Conservation (phyloP, 208 protist genomes). For the Porcisia deanei region DNA sequence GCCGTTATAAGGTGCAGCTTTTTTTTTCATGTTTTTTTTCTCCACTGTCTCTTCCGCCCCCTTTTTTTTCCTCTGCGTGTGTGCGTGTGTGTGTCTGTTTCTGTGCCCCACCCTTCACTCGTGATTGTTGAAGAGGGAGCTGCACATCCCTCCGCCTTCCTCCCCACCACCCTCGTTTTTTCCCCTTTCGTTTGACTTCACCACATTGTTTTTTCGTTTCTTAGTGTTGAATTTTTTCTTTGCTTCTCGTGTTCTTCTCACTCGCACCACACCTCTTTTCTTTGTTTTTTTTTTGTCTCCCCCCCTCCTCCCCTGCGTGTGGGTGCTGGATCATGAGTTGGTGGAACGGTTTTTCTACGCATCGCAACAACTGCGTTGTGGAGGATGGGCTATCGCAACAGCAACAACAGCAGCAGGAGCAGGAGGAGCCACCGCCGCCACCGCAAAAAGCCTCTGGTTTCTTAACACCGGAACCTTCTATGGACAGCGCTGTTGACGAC, state of each 20-base stretch:
- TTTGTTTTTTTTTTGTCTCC: not conserved
- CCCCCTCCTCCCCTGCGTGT: not conserved
- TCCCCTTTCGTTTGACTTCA: not conserved
- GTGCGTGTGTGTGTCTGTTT: not conserved
- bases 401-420: not conserved
- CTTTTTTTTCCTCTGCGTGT: not conserved
- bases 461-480: not conserved
- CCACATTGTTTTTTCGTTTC: not conserved
- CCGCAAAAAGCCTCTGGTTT: not conserved
- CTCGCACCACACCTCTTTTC: not conserved
- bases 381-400: conserved; percentile 7
- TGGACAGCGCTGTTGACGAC: not conserved
- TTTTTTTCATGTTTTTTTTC: not conserved
- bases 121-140: too few species aligned
- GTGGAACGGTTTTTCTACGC: conserved; percentile 35
- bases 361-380: conserved; percentile 8
- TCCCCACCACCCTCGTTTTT: not conserved
- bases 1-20: not conserved
- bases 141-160: too few species aligned
- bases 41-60: not conserved
- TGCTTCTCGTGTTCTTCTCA: not conserved
- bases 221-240: not conserved
- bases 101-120: too few species aligned
- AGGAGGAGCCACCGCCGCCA: too few species aligned
- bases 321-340: conserved; percentile 19